These are phyloP conservation scores for Amoeboaphelidium protococcarum DNA, from an alignment of 371 early-diverging fungal genomes.

Conservation along the genomic window DNA sequence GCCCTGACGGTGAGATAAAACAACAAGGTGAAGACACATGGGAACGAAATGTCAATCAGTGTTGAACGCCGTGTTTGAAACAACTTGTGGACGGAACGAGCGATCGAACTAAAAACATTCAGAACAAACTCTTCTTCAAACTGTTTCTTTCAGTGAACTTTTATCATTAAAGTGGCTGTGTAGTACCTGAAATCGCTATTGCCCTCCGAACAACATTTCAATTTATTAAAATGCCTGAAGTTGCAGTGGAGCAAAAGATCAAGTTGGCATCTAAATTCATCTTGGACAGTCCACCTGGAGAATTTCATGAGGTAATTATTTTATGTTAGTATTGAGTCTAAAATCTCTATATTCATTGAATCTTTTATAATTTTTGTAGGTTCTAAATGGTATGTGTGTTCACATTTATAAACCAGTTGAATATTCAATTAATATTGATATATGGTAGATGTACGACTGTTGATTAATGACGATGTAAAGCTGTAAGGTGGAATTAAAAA, in stretches of 20 bases:
- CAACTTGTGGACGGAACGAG: too few relatives aligned
- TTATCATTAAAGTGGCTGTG: too few relatives aligned
- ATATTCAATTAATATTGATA: neutral
- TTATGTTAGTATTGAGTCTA: neutral
- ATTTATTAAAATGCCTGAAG: too few relatives aligned
- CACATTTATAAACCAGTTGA: neutral
- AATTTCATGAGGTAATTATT: constrained; percentile 75
- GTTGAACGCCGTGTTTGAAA: too few relatives aligned
- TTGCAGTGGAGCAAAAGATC: constrained; percentile 10
- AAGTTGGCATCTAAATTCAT: constrained; percentile 54
- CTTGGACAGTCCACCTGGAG: constrained; percentile 71
- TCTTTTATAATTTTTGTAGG: neutral
- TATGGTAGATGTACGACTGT: constrained; percentile 47
- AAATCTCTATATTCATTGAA: neutral
- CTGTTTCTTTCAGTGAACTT: too few relatives aligned
- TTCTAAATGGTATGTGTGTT: neutral
- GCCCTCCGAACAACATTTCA: too few relatives aligned
- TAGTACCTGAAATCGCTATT: too few relatives aligned
- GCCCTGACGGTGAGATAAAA: too few relatives aligned
- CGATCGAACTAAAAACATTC: too few relatives aligned
- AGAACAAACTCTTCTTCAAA: too few relatives aligned
- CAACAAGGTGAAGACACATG: too few relatives aligned
- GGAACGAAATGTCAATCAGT: too few relatives aligned
- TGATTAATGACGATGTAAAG: constrained; percentile 50
- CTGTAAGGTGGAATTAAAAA: constrained; percentile 37